phyloP scores from a whole-genome alignment of 371 early-diverging fungal species.

The Hamiltosporidium tvaerminnensis region DNA sequence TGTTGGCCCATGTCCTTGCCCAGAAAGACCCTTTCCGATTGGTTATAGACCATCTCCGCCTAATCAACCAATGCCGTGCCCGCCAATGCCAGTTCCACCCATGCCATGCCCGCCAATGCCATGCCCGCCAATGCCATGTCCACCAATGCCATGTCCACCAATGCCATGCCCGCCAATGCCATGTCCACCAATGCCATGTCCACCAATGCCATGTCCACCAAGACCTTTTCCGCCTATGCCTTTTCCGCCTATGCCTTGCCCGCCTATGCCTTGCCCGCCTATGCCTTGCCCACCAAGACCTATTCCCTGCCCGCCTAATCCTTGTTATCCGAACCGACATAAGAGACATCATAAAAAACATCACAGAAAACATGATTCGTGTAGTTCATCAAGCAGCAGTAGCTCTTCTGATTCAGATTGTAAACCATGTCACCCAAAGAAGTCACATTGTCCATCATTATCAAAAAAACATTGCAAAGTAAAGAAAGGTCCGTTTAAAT shows the following conservation, averaged over 20 bases:
- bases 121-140: not conserved
- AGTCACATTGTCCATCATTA: too few relatives aligned
- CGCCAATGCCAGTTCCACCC: not conserved
- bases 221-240: too few relatives aligned
- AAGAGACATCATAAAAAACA: too few relatives aligned
- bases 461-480: too few relatives aligned
- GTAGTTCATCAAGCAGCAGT: too few relatives aligned
- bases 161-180: not conserved
- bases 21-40: not conserved
- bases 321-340: too few relatives aligned
- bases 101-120: not conserved
- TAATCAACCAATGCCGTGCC: not conserved
- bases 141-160: not conserved
- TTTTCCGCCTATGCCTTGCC: not conserved
- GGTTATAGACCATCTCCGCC: not conserved
- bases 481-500: too few relatives aligned
- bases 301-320: too few relatives aligned
- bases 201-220: not conserved
- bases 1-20: conserved; percentile 1
- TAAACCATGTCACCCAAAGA: too few relatives aligned
- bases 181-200: not conserved
- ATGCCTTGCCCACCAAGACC: not conserved
- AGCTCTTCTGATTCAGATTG: too few relatives aligned
- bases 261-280: not conserved
- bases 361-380: too few relatives aligned